Conservation (phyloP, 305 asterid genomes). For the Fraxinus velutina region DNA sequence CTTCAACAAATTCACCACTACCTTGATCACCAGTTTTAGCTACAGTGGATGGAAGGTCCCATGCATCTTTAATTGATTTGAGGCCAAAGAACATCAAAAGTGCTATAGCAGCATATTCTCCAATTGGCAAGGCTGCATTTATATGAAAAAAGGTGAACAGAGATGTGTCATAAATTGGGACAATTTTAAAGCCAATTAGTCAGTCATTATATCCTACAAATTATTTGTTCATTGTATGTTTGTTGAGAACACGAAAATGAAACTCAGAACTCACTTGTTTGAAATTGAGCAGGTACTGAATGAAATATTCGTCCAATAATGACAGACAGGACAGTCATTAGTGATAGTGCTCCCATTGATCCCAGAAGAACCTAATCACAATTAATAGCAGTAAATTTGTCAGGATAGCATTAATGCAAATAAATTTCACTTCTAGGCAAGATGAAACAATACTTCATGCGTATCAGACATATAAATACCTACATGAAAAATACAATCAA, state of each 20-base stretch:
- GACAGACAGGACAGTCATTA: conserved; percentile 86
- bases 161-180: background rate
- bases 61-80: conserved; percentile 89
- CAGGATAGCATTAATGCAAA: background rate
- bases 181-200: background rate
- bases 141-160: background rate
- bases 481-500: background rate
- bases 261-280: conserved; percentile 66
- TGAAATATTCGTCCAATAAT: conserved; percentile 80
- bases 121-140: conserved; percentile 74
- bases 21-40: conserved; percentile 55
- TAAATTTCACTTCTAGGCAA: conserved; percentile 1
- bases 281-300: conserved; percentile 92
- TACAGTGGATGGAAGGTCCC: conserved; percentile 69
- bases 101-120: conserved; percentile 91
- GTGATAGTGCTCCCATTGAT: conserved; percentile 92
- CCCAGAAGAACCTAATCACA: conserved; percentile 80
- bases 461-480: background rate
- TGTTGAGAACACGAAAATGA: background rate
- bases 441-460: background rate
- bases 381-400: conserved; percentile 11
- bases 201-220: background rate
- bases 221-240: background rate
- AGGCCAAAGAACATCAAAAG: conserved; percentile 93
- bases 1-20: conserved; percentile 77